A percentile compares a stretch with the other conserved stretches of the same genome.
Evolutionary conservation across 73 alveolate species (phyloP).

Genomic region (Paraurostyla sp.): DNA sequence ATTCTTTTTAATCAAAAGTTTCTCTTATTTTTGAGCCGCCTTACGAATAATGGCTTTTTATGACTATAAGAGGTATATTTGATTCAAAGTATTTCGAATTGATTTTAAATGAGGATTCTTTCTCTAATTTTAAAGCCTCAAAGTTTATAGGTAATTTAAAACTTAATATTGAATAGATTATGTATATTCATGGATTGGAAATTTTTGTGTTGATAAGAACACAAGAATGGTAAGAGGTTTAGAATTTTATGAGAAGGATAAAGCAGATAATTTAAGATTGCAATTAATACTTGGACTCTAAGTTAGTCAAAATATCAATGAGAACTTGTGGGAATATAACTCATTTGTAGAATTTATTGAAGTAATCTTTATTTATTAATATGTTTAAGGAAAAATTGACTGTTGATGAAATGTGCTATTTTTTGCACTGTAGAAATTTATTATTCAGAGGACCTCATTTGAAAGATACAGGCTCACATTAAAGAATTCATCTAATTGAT

Average conservation of each 20-base stretch:
- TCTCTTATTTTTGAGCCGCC: constrained; percentile 43
- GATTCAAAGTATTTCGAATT: constrained; percentile 70
- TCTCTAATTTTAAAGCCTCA: constrained; percentile 15
- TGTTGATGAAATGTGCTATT: constrained; percentile 83
- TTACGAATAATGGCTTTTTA: constrained; percentile 66
- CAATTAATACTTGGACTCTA: constrained; percentile 79
- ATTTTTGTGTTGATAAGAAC: constrained; percentile 73
- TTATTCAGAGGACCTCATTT: constrained; percentile 84
- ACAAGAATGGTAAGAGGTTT: constrained; percentile 64
- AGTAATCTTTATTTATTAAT: not conserved
- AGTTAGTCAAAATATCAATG: constrained; percentile 33
- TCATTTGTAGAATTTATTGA: constrained; percentile 84
- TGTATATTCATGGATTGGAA: constrained; percentile 81
- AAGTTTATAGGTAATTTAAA: constrained; percentile 14
- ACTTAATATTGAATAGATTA: constrained; percentile 62
- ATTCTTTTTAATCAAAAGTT: not conserved
- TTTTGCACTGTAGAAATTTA: constrained; percentile 79
- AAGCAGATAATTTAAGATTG: constrained; percentile 71
- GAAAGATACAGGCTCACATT: constrained; percentile 63
- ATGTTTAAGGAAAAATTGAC: constrained; percentile 68
- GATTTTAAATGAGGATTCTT: constrained; percentile 22
- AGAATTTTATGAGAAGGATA: constrained; percentile 78
- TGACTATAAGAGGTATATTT: constrained; percentile 73
- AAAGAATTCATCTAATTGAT: constrained; percentile 67
- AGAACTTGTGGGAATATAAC: constrained; percentile 83